Evolutionary conservation across 2,329 filamentous ascomycete species (phyloP).

Genomic region (Tetracladium maxilliforme): DNA sequence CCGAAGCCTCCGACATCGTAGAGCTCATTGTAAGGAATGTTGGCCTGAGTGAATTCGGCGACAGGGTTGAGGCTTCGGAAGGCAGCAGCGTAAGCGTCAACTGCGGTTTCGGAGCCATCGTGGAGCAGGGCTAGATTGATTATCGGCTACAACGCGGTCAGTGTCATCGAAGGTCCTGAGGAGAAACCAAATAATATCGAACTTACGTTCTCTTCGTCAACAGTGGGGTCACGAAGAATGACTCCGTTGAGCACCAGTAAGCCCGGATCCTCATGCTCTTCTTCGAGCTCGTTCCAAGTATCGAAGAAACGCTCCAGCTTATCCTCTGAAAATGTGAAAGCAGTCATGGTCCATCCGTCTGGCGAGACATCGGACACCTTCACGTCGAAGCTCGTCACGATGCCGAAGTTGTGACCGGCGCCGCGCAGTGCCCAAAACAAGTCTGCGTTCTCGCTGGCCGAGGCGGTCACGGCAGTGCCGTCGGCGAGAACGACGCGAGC

Average conservation of each 20-base stretch:
- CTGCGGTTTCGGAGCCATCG: slow-evolving; percentile 2
- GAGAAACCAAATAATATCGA: too few relatives aligned
- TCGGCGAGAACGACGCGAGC: too few relatives aligned
- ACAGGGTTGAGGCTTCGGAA: slow-evolving; percentile 5
- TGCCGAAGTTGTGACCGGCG: slow-evolving; percentile 22
- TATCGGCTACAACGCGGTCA: slow-evolving; percentile 5
- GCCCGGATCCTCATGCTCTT: too few relatives aligned
- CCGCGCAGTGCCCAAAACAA: slow-evolving; percentile 27
- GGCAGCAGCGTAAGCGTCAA: slow-evolving; percentile 3
- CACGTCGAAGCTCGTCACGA: slow-evolving; percentile 21
- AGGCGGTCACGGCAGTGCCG: slow-evolving; percentile 20
- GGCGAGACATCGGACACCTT: slow-evolving; percentile 6
- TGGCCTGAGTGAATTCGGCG: slow-evolving; percentile 1
- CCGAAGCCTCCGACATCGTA: slow-evolving; percentile 4
- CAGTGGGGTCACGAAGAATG: too few relatives aligned
- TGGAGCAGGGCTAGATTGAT: slow-evolving; percentile 4
- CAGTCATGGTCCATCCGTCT: slow-evolving; percentile 1
- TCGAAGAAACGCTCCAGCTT: slow-evolving; percentile 10
- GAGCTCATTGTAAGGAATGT: slow-evolving; percentile 3
- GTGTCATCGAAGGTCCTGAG: too few relatives aligned
- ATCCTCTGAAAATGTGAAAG: slow-evolving; percentile 11
- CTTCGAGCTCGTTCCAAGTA: too few relatives aligned
- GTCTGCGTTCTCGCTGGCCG: slow-evolving; percentile 25
- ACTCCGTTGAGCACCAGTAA: too few relatives aligned
- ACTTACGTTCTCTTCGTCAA: too few relatives aligned